Evolutionary conservation across 1,139 yeast species (phyloP).

Genomic region (Magnusiomyces suaveolens): DNA sequence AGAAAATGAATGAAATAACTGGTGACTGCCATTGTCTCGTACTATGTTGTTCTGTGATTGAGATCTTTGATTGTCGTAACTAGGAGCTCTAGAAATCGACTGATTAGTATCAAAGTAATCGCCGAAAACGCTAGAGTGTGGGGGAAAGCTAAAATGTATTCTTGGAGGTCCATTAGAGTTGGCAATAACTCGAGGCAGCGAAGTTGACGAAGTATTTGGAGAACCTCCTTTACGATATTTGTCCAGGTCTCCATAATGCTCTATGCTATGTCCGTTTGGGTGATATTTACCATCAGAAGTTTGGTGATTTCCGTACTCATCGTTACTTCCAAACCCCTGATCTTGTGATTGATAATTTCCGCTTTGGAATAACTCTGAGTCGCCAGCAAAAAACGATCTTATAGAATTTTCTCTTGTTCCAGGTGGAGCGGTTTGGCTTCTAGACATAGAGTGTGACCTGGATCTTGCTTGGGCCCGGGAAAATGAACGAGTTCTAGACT

Average conservation of each 20-base stretch:
- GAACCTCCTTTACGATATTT: background rate
- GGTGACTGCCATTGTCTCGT: background rate
- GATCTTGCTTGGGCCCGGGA: background rate
- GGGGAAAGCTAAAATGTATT: slow-evolving; percentile 17
- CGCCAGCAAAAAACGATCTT: background rate
- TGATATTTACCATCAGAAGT: background rate
- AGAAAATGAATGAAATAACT: background rate
- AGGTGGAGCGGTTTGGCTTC: background rate
- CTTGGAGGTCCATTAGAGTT: slow-evolving; percentile 15
- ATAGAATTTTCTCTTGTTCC: background rate
- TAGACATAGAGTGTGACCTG: background rate
- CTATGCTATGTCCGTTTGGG: background rate
- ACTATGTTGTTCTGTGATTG: background rate
- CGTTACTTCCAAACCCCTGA: background rate
- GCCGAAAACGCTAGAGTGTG: slow-evolving; percentile 14
- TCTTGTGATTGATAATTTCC: background rate
- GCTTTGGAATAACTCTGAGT: background rate
- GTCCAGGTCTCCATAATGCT: background rate
- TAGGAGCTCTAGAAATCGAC: background rate
- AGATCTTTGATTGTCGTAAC: background rate
- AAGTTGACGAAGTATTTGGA: background rate
- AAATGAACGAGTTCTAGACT: background rate
- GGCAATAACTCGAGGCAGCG: background rate
- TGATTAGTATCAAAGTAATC: background rate
- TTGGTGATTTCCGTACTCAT: background rate